Evolutionary conservation across 2,329 filamentous ascomycete species (phyloP).

Genomic region (Fusarium oligoseptatum): DNA sequence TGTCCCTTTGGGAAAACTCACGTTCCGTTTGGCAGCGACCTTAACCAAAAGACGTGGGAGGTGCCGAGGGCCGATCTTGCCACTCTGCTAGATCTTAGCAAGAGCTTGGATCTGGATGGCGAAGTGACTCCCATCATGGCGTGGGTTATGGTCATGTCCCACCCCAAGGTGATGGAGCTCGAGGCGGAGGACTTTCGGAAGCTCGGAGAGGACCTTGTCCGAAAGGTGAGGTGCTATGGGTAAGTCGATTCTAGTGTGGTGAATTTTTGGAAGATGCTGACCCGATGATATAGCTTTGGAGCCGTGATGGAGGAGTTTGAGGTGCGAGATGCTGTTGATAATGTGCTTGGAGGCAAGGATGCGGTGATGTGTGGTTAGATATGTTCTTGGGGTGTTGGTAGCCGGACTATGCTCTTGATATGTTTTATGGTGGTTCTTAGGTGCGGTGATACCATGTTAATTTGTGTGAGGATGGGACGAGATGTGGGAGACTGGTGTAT

Average conservation of each 20-base stretch:
- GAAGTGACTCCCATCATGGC: conserved; percentile 97
- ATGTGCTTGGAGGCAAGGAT: conserved; percentile 57
- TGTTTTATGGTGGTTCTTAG: background rate
- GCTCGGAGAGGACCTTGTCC: conserved; percentile 79
- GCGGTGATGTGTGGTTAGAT: conserved; percentile 20
- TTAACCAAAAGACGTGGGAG: conserved; percentile 82
- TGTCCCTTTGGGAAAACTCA: conserved; percentile 66
- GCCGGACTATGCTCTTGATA: background rate
- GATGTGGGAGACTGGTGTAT: background rate
- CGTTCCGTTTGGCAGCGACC: conserved; percentile 48
- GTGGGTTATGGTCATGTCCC: conserved; percentile 83
- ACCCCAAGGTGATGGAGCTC: conserved; percentile 77
- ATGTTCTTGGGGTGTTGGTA: background rate
- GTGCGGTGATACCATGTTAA: background rate
- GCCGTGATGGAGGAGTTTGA: conserved; percentile 77
- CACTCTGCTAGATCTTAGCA: conserved; percentile 87
- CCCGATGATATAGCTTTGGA: conserved; percentile 62
- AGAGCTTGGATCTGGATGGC: conserved; percentile 84
- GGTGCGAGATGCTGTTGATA: conserved; percentile 82
- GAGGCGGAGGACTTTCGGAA: conserved; percentile 76
- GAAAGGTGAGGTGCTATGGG: conserved; percentile 94
- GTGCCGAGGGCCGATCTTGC: conserved; percentile 81
- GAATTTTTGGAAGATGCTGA: conserved; percentile 2
- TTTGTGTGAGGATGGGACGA: background rate
- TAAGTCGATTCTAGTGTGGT: conserved; percentile 60